Conservation (phyloP, 768 basidiomycete species). For the Kwoniella sp. region DNA sequence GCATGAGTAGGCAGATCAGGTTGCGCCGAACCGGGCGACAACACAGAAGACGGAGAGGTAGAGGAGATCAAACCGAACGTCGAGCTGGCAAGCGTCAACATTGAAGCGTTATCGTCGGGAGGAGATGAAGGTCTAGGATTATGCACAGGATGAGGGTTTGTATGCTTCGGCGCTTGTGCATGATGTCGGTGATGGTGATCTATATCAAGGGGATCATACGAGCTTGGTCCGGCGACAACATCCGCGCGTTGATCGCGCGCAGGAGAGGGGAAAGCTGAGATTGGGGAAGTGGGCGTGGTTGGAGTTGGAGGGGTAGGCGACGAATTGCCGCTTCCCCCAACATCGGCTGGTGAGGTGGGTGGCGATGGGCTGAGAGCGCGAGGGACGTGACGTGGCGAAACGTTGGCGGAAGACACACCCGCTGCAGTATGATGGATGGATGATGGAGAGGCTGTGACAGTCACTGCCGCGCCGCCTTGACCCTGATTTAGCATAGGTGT, state of each 20-base stretch:
- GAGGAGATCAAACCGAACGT: constrained; percentile 66
- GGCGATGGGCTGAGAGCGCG: neutral
- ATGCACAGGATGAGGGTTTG: constrained; percentile 88
- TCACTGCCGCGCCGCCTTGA: constrained; percentile 1
- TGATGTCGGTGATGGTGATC: neutral
- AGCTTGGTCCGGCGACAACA: neutral
- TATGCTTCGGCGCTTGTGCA: constrained; percentile 79
- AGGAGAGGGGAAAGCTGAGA: constrained; percentile 11
- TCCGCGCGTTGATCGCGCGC: constrained; percentile 44
- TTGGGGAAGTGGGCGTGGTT: constrained; percentile 5
- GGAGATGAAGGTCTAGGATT: constrained; percentile 92
- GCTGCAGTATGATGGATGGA: neutral
- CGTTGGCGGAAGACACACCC: neutral
- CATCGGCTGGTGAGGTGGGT: neutral
- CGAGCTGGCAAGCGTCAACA: constrained; percentile 89
- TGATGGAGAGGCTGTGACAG: neutral
- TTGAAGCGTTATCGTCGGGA: constrained; percentile 86
- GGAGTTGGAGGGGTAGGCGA: constrained; percentile 9
- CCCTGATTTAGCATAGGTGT: neutral
- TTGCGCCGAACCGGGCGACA: neutral
- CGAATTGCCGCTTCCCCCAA: neutral
- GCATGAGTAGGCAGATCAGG: neutral
- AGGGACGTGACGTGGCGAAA: neutral
- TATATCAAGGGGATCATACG: constrained; percentile 37
- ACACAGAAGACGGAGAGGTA: constrained; percentile 1